Evolutionary conservation across 805 yeast genomes (phyloP).

Genomic region (Saccharomycopsis sp.): DNA sequence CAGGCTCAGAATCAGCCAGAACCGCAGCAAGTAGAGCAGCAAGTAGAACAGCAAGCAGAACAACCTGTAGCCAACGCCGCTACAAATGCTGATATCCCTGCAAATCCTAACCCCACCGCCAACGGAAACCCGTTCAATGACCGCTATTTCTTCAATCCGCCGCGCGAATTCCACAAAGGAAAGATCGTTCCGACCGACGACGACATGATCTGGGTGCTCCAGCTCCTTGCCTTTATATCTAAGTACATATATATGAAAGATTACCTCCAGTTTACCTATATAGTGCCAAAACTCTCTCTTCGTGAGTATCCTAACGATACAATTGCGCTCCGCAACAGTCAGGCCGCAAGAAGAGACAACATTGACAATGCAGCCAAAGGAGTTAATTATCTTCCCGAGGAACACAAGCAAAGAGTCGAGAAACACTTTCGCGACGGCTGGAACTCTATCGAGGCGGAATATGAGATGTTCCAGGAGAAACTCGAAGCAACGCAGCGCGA

Average conservation of each 20-base stretch:
- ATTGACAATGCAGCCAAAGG: background rate
- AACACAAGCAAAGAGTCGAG: slow-evolving; percentile 7
- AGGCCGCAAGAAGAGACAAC: background rate
- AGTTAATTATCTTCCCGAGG: background rate
- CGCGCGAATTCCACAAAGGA: slow-evolving; percentile 57
- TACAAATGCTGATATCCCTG: background rate
- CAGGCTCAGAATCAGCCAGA: background rate
- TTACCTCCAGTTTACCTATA: slow-evolving; percentile 64
- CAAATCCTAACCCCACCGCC: background rate
- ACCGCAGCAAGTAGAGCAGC: background rate
- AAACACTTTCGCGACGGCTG: slow-evolving; percentile 15
- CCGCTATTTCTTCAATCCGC: slow-evolving; percentile 26
- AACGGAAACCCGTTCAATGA: background rate
- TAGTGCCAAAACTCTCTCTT: slow-evolving; percentile 64
- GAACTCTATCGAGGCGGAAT: slow-evolving; percentile 9
- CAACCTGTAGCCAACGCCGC: background rate
- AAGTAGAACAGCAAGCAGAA: background rate
- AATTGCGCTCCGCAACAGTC: background rate
- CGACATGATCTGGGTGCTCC: slow-evolving; percentile 90
- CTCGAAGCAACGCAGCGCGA: background rate
- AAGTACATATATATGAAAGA: slow-evolving; percentile 80
- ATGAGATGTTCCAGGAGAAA: slow-evolving; percentile 10
- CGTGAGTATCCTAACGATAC: slow-evolving; percentile 28
- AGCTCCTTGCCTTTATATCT: slow-evolving; percentile 85
- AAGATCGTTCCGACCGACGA: slow-evolving; percentile 85